Evolutionary conservation across 768 basidiomycete genomes (phyloP), one percentile per base, ranked within the genome.

Genomic region (Phylloporus sp.): DNA sequence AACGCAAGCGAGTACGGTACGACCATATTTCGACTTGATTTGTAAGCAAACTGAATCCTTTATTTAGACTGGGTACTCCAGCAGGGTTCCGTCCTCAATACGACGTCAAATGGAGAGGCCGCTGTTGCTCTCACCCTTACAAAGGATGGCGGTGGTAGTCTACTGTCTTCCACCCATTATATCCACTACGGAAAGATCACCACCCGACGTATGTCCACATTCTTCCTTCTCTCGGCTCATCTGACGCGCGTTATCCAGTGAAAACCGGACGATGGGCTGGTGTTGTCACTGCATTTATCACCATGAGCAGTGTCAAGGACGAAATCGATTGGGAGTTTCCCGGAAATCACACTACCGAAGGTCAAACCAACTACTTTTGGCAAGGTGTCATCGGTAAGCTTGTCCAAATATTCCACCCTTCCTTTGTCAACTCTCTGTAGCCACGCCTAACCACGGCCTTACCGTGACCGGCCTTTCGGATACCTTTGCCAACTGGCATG

Each of bases 251-350:
- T 17, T 23, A 11, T 36, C 15, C 56, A 86, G 84, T 89, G 54
- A 90, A 89, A 69, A 84, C 87, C 1, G 80, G 85, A 33, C 77
- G 79, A 46, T 90, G 86, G 87, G 74, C 62, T 15, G 90, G 90
- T 27, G 82, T 93, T 7, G 84, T 94, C 43, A 83, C 84, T 1
- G 90, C 90, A 9, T 86, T 86, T 67, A 87, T 90, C 58, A 85
- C 83, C 6, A 91, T 91, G 90, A 80, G 78, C 56, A 79, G 84
- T 53, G 74, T 90, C 56, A 89, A 86, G 62, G 86, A 89, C 58
- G 89, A 90, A 61, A 86, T 91, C 42, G 88, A 91, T 53, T 90
- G 89, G 87, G 87, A 90, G 61, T 90, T 82, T 57, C 84, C 86
- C 44, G 86, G 86, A 6, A 70, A 69, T 37, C 58, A 66, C 17